These are phyloP conservation scores for Aspergillus sojae DNA, from an alignment of 2,329 filamentous ascomycete genomes.

Conservation along the genomic window DNA sequence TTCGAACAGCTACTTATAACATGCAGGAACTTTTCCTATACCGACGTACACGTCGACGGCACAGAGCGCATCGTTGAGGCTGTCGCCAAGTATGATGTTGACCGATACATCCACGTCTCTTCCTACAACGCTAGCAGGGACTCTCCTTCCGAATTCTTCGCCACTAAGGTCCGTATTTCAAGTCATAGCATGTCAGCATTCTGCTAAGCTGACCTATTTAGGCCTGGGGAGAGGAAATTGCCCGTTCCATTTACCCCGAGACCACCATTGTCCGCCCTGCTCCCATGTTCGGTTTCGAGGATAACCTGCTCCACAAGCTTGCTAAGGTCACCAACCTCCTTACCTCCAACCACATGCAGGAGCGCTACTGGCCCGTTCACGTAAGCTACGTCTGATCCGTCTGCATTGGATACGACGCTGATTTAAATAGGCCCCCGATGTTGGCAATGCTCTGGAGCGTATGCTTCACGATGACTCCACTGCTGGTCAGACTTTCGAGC, in stretches of 20 bases:
- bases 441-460: slow-evolving; percentile 82
- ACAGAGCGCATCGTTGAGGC: slow-evolving; percentile 90
- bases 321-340: slow-evolving; percentile 79
- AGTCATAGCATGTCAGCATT: not conserved
- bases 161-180: slow-evolving; percentile 71
- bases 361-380: slow-evolving; percentile 90
- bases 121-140: slow-evolving; percentile 84
- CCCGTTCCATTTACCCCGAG: slow-evolving; percentile 88
- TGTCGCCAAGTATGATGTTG: slow-evolving; percentile 95
- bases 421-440: slow-evolving; percentile 72
- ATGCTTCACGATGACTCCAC: slow-evolving; percentile 93
- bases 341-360: slow-evolving; percentile 90
- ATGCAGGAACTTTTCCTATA: slow-evolving; percentile 82
- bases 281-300: slow-evolving; percentile 93
- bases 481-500: slow-evolving; percentile 86
- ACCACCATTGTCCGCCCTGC: slow-evolving; percentile 95
- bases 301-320: slow-evolving; percentile 84
- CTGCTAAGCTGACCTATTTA: slow-evolving; percentile 36
- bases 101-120: slow-evolving; percentile 95
- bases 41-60: slow-evolving; percentile 91
- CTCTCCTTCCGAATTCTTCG: slow-evolving; percentile 85
- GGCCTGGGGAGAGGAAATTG: slow-evolving; percentile 80
- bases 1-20: slow-evolving; percentile 35
- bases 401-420: slow-evolving; percentile 15
- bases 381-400: slow-evolving; percentile 50